A percentile compares a stretch with the other conserved stretches of the same genome.
Conservation (phyloP, 345 rosid genomes). For the Syzygium grande region DNA sequence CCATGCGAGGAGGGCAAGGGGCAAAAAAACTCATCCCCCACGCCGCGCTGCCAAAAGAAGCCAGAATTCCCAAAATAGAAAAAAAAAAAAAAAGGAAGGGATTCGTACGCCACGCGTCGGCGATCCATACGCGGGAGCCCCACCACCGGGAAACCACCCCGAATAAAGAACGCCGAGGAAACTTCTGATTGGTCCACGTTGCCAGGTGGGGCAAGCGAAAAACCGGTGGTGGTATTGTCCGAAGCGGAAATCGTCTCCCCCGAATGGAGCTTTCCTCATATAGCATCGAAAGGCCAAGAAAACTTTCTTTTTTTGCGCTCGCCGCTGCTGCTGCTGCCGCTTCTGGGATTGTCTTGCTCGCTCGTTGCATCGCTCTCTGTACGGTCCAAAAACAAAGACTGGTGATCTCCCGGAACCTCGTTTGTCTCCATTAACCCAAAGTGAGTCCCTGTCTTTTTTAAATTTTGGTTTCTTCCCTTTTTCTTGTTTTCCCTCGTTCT, state of each 20-base stretch:
- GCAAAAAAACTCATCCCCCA: background rate
- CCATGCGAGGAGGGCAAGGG: background rate
- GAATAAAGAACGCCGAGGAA: background rate
- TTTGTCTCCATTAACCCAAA: background rate
- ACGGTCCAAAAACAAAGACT: background rate
- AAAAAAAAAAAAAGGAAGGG: no score
- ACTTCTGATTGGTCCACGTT: conserved; percentile 20
- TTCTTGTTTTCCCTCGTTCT: background rate
- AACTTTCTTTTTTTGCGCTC: background rate
- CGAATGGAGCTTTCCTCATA: conserved; percentile 20
- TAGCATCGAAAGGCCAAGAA: conserved; percentile 1
- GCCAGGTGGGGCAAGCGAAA: background rate
- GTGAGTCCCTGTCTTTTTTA: background rate
- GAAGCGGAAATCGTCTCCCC: background rate
- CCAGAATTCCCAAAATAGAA: conserved; percentile 11
- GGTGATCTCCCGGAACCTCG: background rate
- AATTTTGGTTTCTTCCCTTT: background rate
- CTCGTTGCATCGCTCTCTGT: background rate
- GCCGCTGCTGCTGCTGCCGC: background rate
- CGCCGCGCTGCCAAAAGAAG: background rate
- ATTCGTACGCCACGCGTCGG: conserved; percentile 32
- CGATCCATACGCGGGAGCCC: conserved; percentile 21
- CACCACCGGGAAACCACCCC: background rate
- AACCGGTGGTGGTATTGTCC: conserved; percentile 13
- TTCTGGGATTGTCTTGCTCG: background rate